Percentiles rank a stretch among this genome's conserved stretches.
Conservation (phyloP, 1,139 yeast species). For the Suhomyces taliae region DNA sequence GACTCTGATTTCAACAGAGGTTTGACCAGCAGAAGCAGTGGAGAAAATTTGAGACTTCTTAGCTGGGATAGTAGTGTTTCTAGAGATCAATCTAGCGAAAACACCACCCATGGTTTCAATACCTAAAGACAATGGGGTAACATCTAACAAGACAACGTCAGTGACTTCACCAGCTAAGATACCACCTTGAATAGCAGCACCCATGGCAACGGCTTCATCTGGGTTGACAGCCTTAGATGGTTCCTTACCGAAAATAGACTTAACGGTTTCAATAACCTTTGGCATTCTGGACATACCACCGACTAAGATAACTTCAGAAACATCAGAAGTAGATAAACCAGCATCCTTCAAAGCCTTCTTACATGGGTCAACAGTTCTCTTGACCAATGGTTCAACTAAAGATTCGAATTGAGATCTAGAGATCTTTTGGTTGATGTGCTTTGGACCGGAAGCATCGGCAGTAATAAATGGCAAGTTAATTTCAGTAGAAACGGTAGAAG, state of each 20-base stretch:
- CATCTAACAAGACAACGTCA: slow-evolving; percentile 91
- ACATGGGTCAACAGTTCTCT: slow-evolving; percentile 94
- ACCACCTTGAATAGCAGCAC: slow-evolving; percentile 99
- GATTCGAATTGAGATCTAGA: slow-evolving; percentile 92
- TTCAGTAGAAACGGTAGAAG: slow-evolving; percentile 91
- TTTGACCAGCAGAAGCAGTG: slow-evolving; percentile 98
- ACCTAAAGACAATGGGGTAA: slow-evolving; percentile 95
- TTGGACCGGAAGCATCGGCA: slow-evolving; percentile 95
- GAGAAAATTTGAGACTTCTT: slow-evolving; percentile 97
- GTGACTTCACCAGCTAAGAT: slow-evolving; percentile 98
- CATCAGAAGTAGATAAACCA: slow-evolving; percentile 75
- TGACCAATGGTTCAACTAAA: slow-evolving; percentile 86
- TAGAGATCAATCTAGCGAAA: slow-evolving; percentile 93
- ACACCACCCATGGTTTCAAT: slow-evolving; percentile 99
- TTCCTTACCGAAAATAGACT: slow-evolving; percentile 87
- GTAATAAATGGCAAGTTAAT: slow-evolving; percentile 96
- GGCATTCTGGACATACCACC: slow-evolving; percentile 99
- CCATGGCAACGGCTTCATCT: slow-evolving; percentile 99
- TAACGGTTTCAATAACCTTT: slow-evolving; percentile 96
- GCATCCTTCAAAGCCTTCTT: slow-evolving; percentile 99
- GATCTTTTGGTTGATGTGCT: slow-evolving; percentile 93
- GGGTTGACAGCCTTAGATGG: slow-evolving; percentile 99
- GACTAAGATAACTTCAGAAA: slow-evolving; percentile 93
- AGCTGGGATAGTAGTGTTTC: slow-evolving; percentile 98
- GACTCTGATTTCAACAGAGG: slow-evolving; percentile 97